Evolutionary conservation across 129 eudicot species (phyloP), one percentile per base, ranked within the genome.

Genomic region (Chrysanthemum lavandulifolium): DNA sequence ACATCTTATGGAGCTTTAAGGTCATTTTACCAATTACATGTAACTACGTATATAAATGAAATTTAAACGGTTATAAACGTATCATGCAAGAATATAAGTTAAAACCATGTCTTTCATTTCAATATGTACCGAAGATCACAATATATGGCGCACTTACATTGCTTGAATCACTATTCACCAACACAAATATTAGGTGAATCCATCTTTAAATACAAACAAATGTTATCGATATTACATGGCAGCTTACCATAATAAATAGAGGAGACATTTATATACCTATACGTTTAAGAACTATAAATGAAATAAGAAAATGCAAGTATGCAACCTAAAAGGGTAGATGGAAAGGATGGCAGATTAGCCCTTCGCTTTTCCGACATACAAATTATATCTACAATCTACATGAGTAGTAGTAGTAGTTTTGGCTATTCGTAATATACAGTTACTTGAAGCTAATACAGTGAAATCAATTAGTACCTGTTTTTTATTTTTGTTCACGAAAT

Each of bases 281-380:
- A 61, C 61, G n/a, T 61, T 54, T 73, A 72, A 10, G 16, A 45
- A 65, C 60, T 65, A 47, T 57, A 65, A 64, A 43, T 74, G 40
- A 76, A 64, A 71, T 25, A 67, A 79, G 47, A 56, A 68, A 73
- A 74, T 54, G 68, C 60, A 83, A 65, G 5, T 14, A 53, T 45
- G 60, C 67, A 79, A 71, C 65, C 57, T 51, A 79, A 56, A 79
- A 56, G 76, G 73, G 70, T 48, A 71, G 70, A 75, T 56, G 87
- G 86, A 87, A 84, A 80, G 93, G 93, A 84, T 84, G 89, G 89
- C 89, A 40, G 52, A 61, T 79, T 72, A 61, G 82, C 89, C 89
- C 67, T 78, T 85, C 91, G 40, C 95, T 85, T 88, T 88, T 88
- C 95, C 84, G 62, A 68, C 66, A 7, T 74, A 84, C 80, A 31